Conservation (phyloP, 163 green algal genomes). For the Scenedesmus sp. region DNA sequence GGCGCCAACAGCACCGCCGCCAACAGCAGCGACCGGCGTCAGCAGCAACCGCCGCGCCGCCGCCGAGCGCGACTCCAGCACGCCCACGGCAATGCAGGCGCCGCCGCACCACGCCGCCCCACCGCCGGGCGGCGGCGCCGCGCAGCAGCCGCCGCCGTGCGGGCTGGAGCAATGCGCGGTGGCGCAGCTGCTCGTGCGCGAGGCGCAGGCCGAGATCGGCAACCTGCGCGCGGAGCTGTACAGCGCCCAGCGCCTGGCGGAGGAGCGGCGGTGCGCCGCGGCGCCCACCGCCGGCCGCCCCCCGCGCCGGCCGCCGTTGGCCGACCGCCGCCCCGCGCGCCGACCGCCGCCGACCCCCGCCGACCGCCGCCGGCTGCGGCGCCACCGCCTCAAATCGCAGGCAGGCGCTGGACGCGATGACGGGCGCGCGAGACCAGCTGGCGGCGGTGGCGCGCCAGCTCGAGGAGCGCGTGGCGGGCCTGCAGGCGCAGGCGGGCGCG, state of each 20-base stretch:
- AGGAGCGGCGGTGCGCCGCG: conserved; percentile 45
- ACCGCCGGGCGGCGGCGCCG: no score
- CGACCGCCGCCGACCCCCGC: no score
- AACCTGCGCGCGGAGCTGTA: conserved; percentile 53
- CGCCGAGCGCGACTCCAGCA: not conserved
- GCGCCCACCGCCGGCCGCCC: not conserved
- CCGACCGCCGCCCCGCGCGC: no score
- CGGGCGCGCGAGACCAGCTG: conserved; percentile 45
- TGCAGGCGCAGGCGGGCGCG: conserved; percentile 38
- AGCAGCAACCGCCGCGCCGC: not conserved
- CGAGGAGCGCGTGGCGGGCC: not conserved
- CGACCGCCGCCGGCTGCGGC: no score
- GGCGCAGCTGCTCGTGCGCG: conserved; percentile 34
- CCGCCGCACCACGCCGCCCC: no score
- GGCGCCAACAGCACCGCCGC: no score
- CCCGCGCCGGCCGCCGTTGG: no score
- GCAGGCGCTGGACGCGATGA: conserved; percentile 47
- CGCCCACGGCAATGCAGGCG: no score
- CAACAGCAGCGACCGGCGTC: no score
- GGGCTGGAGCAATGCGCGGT: conserved; percentile 21
- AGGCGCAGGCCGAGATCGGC: conserved; percentile 57
- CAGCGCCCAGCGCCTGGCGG: conserved; percentile 42
- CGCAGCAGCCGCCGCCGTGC: not conserved
- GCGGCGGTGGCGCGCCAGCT: conserved; percentile 25
- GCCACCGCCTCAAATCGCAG: no score